Evolutionary conservation across 768 basidiomycete genomes (phyloP).

Genomic region (Leucogyrophana mollusca): DNA sequence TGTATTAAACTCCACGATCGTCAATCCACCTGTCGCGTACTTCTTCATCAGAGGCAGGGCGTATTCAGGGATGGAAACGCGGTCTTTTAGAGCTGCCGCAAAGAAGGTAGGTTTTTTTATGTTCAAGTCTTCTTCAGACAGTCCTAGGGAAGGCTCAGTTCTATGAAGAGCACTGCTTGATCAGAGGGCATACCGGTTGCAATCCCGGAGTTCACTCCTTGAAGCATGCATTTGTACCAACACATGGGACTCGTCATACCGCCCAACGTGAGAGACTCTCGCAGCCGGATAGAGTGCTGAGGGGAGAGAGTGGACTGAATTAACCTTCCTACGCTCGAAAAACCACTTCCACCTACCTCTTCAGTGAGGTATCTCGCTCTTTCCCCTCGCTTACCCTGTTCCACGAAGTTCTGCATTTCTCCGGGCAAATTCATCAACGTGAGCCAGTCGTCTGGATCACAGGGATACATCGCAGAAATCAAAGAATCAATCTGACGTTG

Average conservation of each 20-base stretch:
- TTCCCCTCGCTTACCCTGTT: slow-evolving; percentile 18
- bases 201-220: slow-evolving; percentile 26
- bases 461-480: slow-evolving; percentile 31
- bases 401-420: slow-evolving; percentile 28
- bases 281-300: slow-evolving; percentile 28
- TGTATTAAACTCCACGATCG: slow-evolving; percentile 31
- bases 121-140: slow-evolving; percentile 21
- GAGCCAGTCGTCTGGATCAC: slow-evolving; percentile 34
- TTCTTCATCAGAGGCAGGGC: slow-evolving; percentile 22
- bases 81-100: slow-evolving; percentile 34
- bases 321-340: background rate
- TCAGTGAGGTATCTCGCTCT: slow-evolving; percentile 30
- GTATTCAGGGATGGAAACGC: slow-evolving; percentile 27
- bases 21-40: slow-evolving; percentile 24
- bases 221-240: slow-evolving; percentile 35
- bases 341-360: slow-evolving; percentile 23
- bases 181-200: slow-evolving; percentile 22
- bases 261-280: slow-evolving; percentile 23
- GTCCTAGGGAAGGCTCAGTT: slow-evolving; percentile 10
- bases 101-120: slow-evolving; percentile 38
- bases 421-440: slow-evolving; percentile 34
- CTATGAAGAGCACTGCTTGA: background rate
- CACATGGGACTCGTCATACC: slow-evolving; percentile 34
- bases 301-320: slow-evolving; percentile 1
- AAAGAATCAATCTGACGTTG: slow-evolving; percentile 39